Evolutionary conservation across 371 early-diverging fungal genomes (phyloP).

Genomic region (Globomyces sp.): DNA sequence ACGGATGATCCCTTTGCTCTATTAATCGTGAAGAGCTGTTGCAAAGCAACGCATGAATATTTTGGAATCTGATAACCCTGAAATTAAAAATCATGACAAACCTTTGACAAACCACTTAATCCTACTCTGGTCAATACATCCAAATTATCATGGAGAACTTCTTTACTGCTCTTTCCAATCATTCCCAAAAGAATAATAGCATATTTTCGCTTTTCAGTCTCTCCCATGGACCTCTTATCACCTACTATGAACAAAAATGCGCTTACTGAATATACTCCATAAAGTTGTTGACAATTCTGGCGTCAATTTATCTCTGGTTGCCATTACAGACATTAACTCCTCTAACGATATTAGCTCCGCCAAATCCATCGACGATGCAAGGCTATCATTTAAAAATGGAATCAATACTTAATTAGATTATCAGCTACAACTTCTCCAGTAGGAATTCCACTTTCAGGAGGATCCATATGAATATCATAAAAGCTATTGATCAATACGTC

Average conservation of each 20-base stretch:
- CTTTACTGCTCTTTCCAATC: conserved; percentile 80
- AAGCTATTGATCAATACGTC: conserved; percentile 78
- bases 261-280: conserved; percentile 73
- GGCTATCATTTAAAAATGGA: not conserved
- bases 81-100: conserved; percentile 24
- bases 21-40: conserved; percentile 48
- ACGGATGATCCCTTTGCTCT: conserved; percentile 47
- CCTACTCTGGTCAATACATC: conserved; percentile 82
- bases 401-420: conserved; percentile 26
- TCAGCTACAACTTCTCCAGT: conserved; percentile 30
- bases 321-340: conserved; percentile 75
- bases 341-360: conserved; percentile 94
- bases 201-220: conserved; percentile 76
- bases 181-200: conserved; percentile 90
- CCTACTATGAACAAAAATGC: too few relatives aligned
- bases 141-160: conserved; percentile 75
- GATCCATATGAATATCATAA: conserved; percentile 72
- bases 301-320: conserved; percentile 59
- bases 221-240: conserved; percentile 32
- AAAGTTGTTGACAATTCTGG: conserved; percentile 71
- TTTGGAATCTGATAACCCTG: conserved; percentile 75
- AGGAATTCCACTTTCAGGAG: conserved; percentile 19
- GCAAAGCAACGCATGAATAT: conserved; percentile 88
- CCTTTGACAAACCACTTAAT: conserved; percentile 76
- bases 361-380: conserved; percentile 64